These are phyloP conservation scores for Pseudonectria foliicola DNA, from an alignment of 2,329 filamentous ascomycete genomes.

Conservation along the genomic window DNA sequence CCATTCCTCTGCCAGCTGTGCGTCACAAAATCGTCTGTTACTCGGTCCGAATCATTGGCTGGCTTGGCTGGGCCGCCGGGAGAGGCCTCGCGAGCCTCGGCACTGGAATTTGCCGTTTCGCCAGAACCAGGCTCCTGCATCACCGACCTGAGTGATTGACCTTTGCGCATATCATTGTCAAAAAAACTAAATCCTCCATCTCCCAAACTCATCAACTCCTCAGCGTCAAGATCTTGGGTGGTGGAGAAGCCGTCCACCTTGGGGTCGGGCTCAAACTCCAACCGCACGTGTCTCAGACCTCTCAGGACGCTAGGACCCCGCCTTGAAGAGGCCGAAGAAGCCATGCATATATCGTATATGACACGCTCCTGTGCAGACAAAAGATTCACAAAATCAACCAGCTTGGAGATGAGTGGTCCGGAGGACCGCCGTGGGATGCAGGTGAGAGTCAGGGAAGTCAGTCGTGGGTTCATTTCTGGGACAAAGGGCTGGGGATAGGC, in stretches of 20 bases:
- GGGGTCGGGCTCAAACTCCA: constrained; percentile 46
- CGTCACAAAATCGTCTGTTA: constrained; percentile 16
- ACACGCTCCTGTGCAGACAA: constrained; percentile 42
- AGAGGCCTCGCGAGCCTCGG: background rate
- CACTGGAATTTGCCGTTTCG: constrained; percentile 4
- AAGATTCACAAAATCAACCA: constrained; percentile 41
- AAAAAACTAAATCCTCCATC: constrained; percentile 41
- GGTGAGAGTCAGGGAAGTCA: constrained; percentile 46
- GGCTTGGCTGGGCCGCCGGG: background rate
- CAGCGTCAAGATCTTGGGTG: constrained; percentile 32
- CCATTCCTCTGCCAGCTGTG: constrained; percentile 21
- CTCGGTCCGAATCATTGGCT: constrained; percentile 6
- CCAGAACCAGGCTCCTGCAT: constrained; percentile 1
- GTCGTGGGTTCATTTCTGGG: constrained; percentile 50
- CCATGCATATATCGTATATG: constrained; percentile 28
- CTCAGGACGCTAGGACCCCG: constrained; percentile 37
- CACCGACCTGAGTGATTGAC: constrained; percentile 4
- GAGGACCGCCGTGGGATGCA: constrained; percentile 46
- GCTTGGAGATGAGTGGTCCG: constrained; percentile 41
- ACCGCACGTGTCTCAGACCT: constrained; percentile 45
- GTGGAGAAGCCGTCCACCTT: constrained; percentile 28
- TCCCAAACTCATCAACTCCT: constrained; percentile 34
- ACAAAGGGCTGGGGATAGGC: constrained; percentile 42
- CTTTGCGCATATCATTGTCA: constrained; percentile 12
- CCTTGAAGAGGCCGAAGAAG: constrained; percentile 19